Evolutionary conservation across 2,329 filamentous ascomycete genomes (phyloP), one percentile per base, ranked within the genome.

Genomic region (Claviceps pusilla): DNA sequence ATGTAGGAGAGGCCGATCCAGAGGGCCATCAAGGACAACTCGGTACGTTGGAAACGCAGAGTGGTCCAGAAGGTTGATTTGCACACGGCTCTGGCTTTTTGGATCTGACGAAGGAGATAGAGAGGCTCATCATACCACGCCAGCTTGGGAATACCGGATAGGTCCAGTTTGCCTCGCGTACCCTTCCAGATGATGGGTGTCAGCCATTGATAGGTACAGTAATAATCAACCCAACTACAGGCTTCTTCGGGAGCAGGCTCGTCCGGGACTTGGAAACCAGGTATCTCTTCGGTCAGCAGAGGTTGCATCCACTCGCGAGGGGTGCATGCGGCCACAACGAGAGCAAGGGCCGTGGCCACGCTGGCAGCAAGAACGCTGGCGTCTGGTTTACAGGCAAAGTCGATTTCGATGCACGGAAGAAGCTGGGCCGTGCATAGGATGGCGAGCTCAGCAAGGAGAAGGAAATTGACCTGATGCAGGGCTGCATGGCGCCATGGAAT

Each of bases 41-140:
- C 73, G 3, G 48, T 59, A 24, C 65, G 65, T 56, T 76, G 64
- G 51, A 73, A 76, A 42, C 68, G 67, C 35, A 75, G 37, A 3
- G 73, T 61, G 0, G 76, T 78, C 65, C 69, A 68, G 14, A 74
- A 54, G 3, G 76, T 79, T 16, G 65, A 70, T 56, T 66, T 69
- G 33, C 69, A 69, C 54, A 70, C 69, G 33, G 61, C 60, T 2
- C 76, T 70, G 12, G 75, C 74, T 19, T 66, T 60, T 31, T 72
- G 69, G 11, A 78, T 65, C 55, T 66, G 69, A 28, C 65, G 64
- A 2, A 77, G 65, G 16, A 78, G 69, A 51, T 76, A 64, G 28
- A 73, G 62, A 9, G 76, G 76, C 57, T 79, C 75, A 52, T 79
- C 76, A 57, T 79, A 79, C 74, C 76, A 78, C 2, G 76, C 74